Base-by-base conservation (phyloP, 1,139 yeast genomes). In the Pneumocystis oryctolagi region DNA sequence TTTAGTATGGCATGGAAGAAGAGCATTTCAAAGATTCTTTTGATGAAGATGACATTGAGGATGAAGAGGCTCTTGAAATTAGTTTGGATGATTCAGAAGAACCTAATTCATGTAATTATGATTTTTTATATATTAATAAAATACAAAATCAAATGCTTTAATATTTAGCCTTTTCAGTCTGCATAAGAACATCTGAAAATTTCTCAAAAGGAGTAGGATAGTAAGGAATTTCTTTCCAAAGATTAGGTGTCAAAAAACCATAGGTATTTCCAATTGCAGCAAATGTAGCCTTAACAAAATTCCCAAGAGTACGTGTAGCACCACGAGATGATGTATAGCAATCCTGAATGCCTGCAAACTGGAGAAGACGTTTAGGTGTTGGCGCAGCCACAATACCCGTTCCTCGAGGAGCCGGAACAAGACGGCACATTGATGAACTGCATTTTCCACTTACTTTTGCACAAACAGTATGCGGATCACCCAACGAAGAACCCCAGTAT, bases 381-480 rank as follows among this genome's bases (percentile, higher is more conserved):
- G 98, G 98, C 73, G 98, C 94, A 77, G 99, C 99, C 74, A 92
- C 97, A 77, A 92, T 89, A 86, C 97, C 97, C 79, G 96, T 89
- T 90, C 99, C 99, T 85, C 99, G 94, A 85, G 99, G 98, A 73
- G 99, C 99, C 80, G 99, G 99, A 77, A 92, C 90, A 78, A 92
- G 87, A 87, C 97, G 90, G 73, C 89, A 96, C 70, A 85, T 79
- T 77, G 92, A 97, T 80, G 97, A 90, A 84, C 97, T 66, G 56
- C 66, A 65, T 61, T 65, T 65, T 31, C 66, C 66, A 40, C 97
- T 87, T 77, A 90, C 89, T 89, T 92, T 92, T 82, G 86, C 82
- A 76, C 96, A 94, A 78, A 92, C 86, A 72, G 98, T 88, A 87
- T 92, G 99, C 77, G 98, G 98, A 80, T 88, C 86, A 85, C 98